Evolutionary conservation across 1,284 basidiomycete species (phyloP).

Genomic region (Fomes fomentarius): DNA sequence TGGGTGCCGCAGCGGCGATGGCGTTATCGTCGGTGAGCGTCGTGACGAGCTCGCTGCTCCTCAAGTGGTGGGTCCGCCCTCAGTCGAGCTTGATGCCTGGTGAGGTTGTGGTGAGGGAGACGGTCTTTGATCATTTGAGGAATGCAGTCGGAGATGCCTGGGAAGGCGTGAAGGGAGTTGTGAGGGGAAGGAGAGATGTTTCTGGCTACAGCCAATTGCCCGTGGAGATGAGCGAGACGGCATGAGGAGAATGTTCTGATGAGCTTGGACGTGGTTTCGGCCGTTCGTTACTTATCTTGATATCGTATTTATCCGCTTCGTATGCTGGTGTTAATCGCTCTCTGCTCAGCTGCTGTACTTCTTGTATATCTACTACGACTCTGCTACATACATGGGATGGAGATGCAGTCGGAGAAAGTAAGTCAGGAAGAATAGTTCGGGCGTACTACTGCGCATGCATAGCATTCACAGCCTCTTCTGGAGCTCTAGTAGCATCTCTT

Average conservation of each 20-base stretch:
- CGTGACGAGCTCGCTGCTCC: conserved; percentile 85
- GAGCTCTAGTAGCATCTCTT: too few relatives aligned
- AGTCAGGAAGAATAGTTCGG: too few relatives aligned
- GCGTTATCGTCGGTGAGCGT: conserved; percentile 97
- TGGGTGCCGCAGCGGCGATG: conserved; percentile 98
- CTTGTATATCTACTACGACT: background rate
- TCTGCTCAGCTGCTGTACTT: background rate
- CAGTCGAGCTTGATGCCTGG: conserved; percentile 68
- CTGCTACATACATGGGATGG: too few relatives aligned
- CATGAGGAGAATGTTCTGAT: conserved; percentile 12
- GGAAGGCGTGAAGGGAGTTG: conserved; percentile 46
- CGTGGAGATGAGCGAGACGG: conserved; percentile 58
- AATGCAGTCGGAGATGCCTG: conserved; percentile 42
- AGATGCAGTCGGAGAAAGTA: too few relatives aligned
- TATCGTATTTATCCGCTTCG: background rate
- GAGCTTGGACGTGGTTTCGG: background rate
- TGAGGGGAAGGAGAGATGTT: conserved; percentile 43
- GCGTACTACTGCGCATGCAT: too few relatives aligned
- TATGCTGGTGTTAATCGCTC: background rate
- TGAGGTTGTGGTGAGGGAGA: conserved; percentile 44
- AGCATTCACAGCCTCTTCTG: too few relatives aligned
- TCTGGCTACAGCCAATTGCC: conserved; percentile 71
- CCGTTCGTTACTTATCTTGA: background rate
- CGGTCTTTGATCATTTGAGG: conserved; percentile 49
- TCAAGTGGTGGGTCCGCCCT: conserved; percentile 87